Conservation (phyloP, 2,329 filamentous ascomycete species). For the Plenodomus biglobosus region DNA sequence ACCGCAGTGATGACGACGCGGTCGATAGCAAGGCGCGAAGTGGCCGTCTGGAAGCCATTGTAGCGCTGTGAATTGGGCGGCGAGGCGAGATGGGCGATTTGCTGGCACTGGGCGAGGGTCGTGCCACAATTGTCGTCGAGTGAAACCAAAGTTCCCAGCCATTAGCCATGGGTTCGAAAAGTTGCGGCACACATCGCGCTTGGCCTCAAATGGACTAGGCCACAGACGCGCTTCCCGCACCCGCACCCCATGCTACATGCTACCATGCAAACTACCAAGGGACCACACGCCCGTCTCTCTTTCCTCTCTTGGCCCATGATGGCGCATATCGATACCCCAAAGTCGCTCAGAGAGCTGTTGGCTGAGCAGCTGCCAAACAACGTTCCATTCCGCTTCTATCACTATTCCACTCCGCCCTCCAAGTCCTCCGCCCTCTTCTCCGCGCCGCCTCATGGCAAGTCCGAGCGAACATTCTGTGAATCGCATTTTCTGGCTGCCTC, state of each 20-base stretch:
- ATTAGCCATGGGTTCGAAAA: slow-evolving; percentile 34
- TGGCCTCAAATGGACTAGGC: slow-evolving; percentile 17
- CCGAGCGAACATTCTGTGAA: slow-evolving; percentile 81
- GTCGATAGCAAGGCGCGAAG: slow-evolving; percentile 37
- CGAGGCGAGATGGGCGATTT: slow-evolving; percentile 16
- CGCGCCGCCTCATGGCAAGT: slow-evolving; percentile 68
- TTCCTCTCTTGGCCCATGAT: slow-evolving; percentile 20
- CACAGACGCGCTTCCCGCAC: slow-evolving; percentile 14
- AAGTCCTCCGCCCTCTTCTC: slow-evolving; percentile 75
- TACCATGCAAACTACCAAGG: too few species aligned
- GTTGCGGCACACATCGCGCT: slow-evolving; percentile 27
- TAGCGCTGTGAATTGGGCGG: slow-evolving; percentile 13
- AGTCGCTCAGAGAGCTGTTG: slow-evolving; percentile 49
- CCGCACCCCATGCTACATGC: too few species aligned
- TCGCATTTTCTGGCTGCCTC: slow-evolving; percentile 73
- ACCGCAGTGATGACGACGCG: slow-evolving; percentile 28
- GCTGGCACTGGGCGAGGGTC: slow-evolving; percentile 8
- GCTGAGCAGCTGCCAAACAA: slow-evolving; percentile 56
- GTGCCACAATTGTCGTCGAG: slow-evolving; percentile 10
- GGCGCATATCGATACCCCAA: slow-evolving; percentile 24
- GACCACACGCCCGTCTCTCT: slow-evolving; percentile 8
- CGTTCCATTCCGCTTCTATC: slow-evolving; percentile 70
- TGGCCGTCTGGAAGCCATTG: slow-evolving; percentile 55
- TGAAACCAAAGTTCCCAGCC: too few species aligned
- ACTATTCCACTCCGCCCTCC: slow-evolving; percentile 82